phyloP scores from a whole-genome alignment of 257 asterid species.

The Capsicum rhomboideum region DNA sequence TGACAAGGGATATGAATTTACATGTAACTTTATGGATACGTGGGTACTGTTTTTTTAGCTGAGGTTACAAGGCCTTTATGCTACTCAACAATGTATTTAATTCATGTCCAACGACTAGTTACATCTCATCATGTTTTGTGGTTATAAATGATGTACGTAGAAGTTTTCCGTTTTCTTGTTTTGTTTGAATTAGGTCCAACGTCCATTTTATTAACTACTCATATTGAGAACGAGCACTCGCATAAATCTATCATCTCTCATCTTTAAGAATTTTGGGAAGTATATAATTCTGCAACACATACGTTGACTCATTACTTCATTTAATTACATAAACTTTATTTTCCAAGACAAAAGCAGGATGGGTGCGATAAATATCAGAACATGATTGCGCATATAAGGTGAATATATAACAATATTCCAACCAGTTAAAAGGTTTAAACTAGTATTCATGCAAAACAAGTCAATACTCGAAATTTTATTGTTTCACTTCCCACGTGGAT shows the following conservation, averaged over 20 bases:
- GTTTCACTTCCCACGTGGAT: neutral
- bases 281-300: neutral
- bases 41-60: neutral
- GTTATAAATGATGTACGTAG: neutral
- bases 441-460: neutral
- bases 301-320: neutral
- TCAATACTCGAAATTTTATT: neutral
- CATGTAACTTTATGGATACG: neutral
- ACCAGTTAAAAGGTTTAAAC: neutral
- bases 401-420: neutral
- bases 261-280: neutral
- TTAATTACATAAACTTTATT: too few relatives aligned
- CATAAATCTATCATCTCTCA: neutral
- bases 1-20: neutral
- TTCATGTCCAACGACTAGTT: neutral
- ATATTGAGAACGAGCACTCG: neutral
- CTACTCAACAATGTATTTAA: neutral
- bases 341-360: too few relatives aligned
- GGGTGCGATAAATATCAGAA: neutral
- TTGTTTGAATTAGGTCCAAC: neutral
- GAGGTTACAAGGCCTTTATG: neutral
- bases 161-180: neutral
- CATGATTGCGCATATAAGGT: neutral
- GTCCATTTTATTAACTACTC: neutral
- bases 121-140: neutral